Conservation (phyloP, 306 rosid genomes). For the Leucaena leucocephala region DNA sequence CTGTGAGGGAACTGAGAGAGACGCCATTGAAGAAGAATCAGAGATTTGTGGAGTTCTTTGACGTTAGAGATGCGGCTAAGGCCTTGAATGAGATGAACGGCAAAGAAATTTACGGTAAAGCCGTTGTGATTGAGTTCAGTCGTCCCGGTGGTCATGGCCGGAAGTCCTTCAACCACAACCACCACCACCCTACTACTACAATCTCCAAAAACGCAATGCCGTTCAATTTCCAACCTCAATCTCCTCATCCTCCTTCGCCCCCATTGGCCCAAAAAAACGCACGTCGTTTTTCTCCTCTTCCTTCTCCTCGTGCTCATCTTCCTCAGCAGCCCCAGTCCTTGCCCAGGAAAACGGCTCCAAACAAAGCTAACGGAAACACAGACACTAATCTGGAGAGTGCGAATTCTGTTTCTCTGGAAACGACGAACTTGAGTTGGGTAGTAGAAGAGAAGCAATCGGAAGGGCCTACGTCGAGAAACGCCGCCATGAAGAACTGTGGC, state of each 20-base stretch:
- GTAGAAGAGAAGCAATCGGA: slow-evolving; percentile 39
- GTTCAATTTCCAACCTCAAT: slow-evolving; percentile 19
- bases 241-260: neutral
- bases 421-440: slow-evolving; percentile 40
- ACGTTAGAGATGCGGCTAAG: slow-evolving; percentile 68
- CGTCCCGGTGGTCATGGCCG: slow-evolving; percentile 64
- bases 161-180: slow-evolving; percentile 38
- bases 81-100: slow-evolving; percentile 80
- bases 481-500: slow-evolving; percentile 19
- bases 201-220: slow-evolving; percentile 20
- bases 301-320: slow-evolving; percentile 22
- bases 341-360: slow-evolving; percentile 11
- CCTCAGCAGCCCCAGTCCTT: slow-evolving; percentile 37
- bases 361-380: slow-evolving; percentile 26
- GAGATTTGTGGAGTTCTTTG: slow-evolving; percentile 81
- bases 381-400: slow-evolving; percentile 15
- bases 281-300: slow-evolving; percentile 26
- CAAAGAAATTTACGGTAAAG: slow-evolving; percentile 60
- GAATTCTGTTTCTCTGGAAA: slow-evolving; percentile 24
- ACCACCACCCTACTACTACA: neutral
- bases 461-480: neutral
- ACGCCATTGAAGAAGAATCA: slow-evolving; percentile 74
- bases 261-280: slow-evolving; percentile 28
- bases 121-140: slow-evolving; percentile 64
- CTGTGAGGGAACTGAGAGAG: slow-evolving; percentile 78